A percentile compares a stretch with the other conserved stretches of the same genome.
Conservation (phyloP, 2,329 filamentous ascomycete genomes). For the Cladosporium sp. region DNA sequence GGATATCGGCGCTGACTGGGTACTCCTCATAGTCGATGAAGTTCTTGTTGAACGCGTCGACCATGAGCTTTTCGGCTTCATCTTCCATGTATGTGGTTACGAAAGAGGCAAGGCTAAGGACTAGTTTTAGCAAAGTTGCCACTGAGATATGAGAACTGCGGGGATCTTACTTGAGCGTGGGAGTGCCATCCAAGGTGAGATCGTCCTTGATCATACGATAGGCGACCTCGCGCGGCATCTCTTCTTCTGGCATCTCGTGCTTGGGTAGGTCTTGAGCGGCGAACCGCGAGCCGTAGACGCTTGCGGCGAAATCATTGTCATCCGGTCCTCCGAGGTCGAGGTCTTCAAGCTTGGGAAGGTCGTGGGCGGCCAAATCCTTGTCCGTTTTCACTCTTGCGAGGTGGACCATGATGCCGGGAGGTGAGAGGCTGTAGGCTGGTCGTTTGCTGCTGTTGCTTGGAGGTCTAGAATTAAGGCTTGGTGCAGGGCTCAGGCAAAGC, state of each 20-base stretch:
- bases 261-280: conserved; percentile 75
- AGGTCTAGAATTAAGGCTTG: not conserved
- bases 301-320: conserved; percentile 63
- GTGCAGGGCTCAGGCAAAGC: not conserved
- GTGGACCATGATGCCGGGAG: conserved; percentile 31
- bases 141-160: not conserved
- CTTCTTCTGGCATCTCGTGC: conserved; percentile 79
- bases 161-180: conserved; percentile 69
- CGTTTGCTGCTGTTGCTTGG: not conserved
- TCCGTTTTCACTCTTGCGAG: conserved; percentile 30
- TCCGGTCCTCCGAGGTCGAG: conserved; percentile 42
- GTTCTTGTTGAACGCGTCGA: conserved; percentile 88
- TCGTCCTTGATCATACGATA: conserved; percentile 97
- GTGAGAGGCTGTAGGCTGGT: not conserved
- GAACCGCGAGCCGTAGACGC: conserved; percentile 84
- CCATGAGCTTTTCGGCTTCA: conserved; percentile 93
- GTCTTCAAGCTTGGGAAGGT: conserved; percentile 44
- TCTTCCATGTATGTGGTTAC: conserved; percentile 98
- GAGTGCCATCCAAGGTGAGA: conserved; percentile 84
- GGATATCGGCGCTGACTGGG: conserved; percentile 51
- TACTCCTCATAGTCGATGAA: conserved; percentile 59
- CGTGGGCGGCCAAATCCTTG: conserved; percentile 31
- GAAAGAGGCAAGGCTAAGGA: conserved; percentile 70
- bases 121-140: conserved; percentile 6
- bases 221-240: conserved; percentile 91